These are phyloP conservation scores for Fallopia convolvulus DNA, from an alignment of 148 eudicot genomes.

Conservation along the genomic window DNA sequence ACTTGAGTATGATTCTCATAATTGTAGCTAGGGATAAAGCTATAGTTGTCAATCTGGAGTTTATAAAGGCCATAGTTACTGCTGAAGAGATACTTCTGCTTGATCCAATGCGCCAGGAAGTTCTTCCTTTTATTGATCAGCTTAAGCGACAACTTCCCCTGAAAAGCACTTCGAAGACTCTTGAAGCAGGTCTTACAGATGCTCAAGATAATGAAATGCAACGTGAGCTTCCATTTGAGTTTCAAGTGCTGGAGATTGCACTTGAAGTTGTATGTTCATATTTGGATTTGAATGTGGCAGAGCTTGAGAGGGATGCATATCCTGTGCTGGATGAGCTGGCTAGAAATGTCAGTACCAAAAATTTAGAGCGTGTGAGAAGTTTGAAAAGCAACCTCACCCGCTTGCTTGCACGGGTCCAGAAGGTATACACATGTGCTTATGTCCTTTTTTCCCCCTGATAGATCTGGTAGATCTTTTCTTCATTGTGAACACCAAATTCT, in stretches of 20 bases:
- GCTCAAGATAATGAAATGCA: slow-evolving; percentile 39
- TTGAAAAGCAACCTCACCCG: slow-evolving; percentile 92
- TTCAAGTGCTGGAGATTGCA: slow-evolving; percentile 88
- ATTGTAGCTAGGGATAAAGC: slow-evolving; percentile 91
- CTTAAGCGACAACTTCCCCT: slow-evolving; percentile 66
- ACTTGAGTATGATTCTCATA: background rate
- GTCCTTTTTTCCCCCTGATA: background rate
- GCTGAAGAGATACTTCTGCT: slow-evolving; percentile 95
- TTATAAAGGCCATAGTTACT: slow-evolving; percentile 89
- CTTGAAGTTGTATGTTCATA: slow-evolving; percentile 79
- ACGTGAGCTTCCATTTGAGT: slow-evolving; percentile 86
- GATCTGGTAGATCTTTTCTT: background rate
- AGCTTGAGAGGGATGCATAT: slow-evolving; percentile 87
- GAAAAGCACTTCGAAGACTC: slow-evolving; percentile 23
- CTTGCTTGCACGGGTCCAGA: slow-evolving; percentile 93
- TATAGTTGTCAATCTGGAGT: slow-evolving; percentile 91
- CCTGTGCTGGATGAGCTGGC: slow-evolving; percentile 92
- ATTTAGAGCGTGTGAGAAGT: slow-evolving; percentile 91
- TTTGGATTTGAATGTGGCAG: slow-evolving; percentile 77
- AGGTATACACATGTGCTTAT: slow-evolving; percentile 38
- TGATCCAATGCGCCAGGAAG: slow-evolving; percentile 95
- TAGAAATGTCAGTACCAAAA: slow-evolving; percentile 80
- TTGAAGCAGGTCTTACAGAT: slow-evolving; percentile 29
- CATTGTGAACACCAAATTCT: background rate
- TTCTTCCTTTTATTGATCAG: slow-evolving; percentile 97